phyloP scores from a whole-genome alignment of 176 grass and related monocot species.

The Echinochloa phyllopogon region DNA sequence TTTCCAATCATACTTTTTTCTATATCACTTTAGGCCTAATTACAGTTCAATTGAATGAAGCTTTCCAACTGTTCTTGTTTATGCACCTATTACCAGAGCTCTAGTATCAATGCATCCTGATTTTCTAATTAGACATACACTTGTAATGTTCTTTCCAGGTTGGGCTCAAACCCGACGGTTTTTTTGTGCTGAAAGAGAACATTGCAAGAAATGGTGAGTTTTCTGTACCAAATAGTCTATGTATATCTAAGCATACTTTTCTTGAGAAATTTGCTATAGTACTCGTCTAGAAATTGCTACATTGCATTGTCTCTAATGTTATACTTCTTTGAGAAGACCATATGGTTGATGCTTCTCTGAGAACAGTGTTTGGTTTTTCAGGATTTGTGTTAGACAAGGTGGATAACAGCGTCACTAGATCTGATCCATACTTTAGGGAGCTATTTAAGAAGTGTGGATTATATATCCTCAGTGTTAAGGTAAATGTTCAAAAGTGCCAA shows the following conservation, averaged over 20 bases:
- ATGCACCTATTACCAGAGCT: background rate
- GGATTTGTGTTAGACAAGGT: constrained; percentile 98
- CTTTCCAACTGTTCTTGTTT: constrained; percentile 5
- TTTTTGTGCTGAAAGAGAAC: constrained; percentile 98
- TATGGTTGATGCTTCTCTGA: constrained; percentile 27
- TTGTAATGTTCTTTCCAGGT: constrained; percentile 52
- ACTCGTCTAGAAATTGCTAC: constrained; percentile 19
- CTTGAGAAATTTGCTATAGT: background rate
- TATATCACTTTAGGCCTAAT: background rate
- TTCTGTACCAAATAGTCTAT: background rate
- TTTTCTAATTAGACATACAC: constrained; percentile 23
- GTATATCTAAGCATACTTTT: background rate
- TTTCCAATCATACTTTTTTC: background rate
- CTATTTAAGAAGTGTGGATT: constrained; percentile 89
- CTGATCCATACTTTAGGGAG: constrained; percentile 89
- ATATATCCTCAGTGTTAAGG: constrained; percentile 72
- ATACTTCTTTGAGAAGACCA: background rate
- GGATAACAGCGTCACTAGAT: constrained; percentile 96
- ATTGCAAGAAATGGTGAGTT: constrained; percentile 73
- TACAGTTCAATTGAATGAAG: constrained; percentile 21
- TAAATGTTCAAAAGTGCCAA: constrained; percentile 27
- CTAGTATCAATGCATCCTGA: constrained; percentile 22
- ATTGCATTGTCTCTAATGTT: background rate
- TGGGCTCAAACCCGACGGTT: constrained; percentile 93
- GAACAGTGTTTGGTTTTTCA: constrained; percentile 36